Evolutionary conservation across 495 filamentous ascomycete genomes (phyloP).

Genomic region (Staphylotrichum tortipilum): DNA sequence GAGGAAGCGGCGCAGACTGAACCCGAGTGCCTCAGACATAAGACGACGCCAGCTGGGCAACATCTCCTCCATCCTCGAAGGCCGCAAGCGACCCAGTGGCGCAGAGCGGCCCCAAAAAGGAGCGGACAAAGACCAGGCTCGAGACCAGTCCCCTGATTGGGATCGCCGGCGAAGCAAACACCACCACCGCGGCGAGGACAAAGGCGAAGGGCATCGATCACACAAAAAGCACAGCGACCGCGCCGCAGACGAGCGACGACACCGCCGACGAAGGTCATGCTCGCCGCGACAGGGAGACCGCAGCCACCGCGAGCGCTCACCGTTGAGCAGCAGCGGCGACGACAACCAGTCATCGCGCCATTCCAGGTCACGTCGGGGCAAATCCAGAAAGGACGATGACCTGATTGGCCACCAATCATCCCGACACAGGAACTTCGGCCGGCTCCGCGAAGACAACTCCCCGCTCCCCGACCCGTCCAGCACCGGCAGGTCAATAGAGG

Average conservation of each 20-base stretch:
- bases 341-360: not conserved
- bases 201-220: constrained; percentile 1
- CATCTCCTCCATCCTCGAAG: constrained; percentile 44
- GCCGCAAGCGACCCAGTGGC: constrained; percentile 29
- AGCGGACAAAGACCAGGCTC: constrained; percentile 4
- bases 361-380: constrained; percentile 2
- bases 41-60: constrained; percentile 44
- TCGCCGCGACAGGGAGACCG: constrained; percentile 15
- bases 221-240: constrained; percentile 9
- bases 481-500: not conserved
- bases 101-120: too few relatives aligned
- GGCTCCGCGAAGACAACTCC: constrained; percentile 13
- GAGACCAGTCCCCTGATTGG: not conserved
- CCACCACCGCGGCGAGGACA: not conserved
- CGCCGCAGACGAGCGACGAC: not conserved
- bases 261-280: constrained; percentile 15
- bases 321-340: constrained; percentile 11
- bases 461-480: not conserved
- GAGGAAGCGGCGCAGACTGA: constrained; percentile 30
- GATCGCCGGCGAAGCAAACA: not conserved
- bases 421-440: constrained; percentile 13
- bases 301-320: constrained; percentile 20
- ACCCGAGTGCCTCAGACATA: constrained; percentile 34
- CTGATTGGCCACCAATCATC: constrained; percentile 5
- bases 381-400: constrained; percentile 12